These are phyloP conservation scores for Solanum hybrid DNA, from an alignment of 305 asterid genomes.

Conservation along the genomic window DNA sequence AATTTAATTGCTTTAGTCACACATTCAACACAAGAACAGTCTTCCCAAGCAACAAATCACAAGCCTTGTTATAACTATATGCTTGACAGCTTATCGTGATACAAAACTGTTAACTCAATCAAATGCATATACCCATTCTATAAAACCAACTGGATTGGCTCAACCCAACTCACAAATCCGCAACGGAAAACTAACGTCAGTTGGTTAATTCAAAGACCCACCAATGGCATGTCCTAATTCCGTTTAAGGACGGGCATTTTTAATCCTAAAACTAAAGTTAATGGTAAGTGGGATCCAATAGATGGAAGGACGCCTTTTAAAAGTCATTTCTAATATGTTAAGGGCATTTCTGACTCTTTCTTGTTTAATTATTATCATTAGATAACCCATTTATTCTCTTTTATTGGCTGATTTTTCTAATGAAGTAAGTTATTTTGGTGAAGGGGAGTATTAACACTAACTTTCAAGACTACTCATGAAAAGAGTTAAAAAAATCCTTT, in stretches of 20 bases:
- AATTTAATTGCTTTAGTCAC: background rate
- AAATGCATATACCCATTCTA: background rate
- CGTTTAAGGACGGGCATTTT: background rate
- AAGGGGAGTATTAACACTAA: background rate
- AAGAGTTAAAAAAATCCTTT: background rate
- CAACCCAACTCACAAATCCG: background rate
- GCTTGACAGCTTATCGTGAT: background rate
- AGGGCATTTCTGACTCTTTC: background rate
- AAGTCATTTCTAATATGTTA: background rate
- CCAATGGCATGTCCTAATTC: background rate
- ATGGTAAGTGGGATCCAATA: background rate
- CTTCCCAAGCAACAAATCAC: background rate
- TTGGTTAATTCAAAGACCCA: background rate
- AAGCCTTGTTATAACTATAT: background rate
- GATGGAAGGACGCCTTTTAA: background rate
- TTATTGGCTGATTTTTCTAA: background rate
- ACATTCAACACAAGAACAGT: background rate
- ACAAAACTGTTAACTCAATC: background rate
- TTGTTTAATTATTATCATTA: background rate
- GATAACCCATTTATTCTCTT: background rate
- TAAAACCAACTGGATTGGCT: background rate
- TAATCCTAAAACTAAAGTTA: background rate
- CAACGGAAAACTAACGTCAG: background rate
- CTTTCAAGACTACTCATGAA: background rate
- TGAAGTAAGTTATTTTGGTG: background rate